Evolutionary conservation across 306 rosid species (phyloP), one percentile per base, ranked within the genome.

Genomic region (Quercus robur): DNA sequence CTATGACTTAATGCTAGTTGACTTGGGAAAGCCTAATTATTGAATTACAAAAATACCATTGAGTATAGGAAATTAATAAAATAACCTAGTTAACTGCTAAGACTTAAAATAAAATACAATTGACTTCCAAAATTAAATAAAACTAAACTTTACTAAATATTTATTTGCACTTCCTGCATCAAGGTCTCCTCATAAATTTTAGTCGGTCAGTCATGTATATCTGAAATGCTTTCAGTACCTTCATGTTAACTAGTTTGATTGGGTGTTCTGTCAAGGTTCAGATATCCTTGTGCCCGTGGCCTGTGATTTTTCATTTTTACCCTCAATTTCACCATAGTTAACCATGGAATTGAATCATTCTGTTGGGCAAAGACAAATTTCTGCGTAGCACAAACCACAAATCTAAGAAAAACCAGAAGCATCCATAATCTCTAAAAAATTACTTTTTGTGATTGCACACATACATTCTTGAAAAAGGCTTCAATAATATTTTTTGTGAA

Each of bases 191-290:
- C 38, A 28, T 52, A 61, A 12, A 58, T 20, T 38, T 56, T 12
- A 73, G 49, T 81, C 3, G 31, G 25, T 70, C 18, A 23, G 51
- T 61, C 15, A 30, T 55, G 38, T 28, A 20, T 69, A 58, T 31
- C 33, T 56, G 80, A 3, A 15, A 19, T 76, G 70, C 38, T 67
- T 25, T 38, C 69, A 41, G 73, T 35, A n/a, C n/a, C 35, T 6
- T 51, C 74, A 15, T 57, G 35, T 71, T 78, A 46, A 85, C 33
- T 67, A 44, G 23, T 61, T 51, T 81, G 8, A 54, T 61, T 4
- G 64, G 58, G 54, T 35, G 13, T 71, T 66, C 51, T 23, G 30
- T 72, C 56, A 10, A 28, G 75, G n/a, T 71, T 71, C 9, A 7
- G 5, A 71, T 17, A 70, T 66, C 58, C 21, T 58, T 55, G 54